Conservation (phyloP, 805 yeast genomes). For the Barnettozyma sucrosica region DNA sequence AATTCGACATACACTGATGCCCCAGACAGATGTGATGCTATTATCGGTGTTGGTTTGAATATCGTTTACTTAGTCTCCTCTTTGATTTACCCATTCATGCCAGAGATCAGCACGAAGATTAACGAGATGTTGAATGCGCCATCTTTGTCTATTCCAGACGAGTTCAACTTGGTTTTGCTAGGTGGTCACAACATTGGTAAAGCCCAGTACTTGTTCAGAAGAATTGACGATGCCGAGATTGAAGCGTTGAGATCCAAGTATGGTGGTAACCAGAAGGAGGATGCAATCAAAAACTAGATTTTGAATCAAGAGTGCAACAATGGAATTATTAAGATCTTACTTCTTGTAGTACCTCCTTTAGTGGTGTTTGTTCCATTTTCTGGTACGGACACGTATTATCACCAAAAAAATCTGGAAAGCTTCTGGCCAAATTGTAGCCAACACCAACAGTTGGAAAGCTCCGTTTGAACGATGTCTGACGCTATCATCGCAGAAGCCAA, state of each 20-base stretch:
- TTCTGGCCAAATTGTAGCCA: not conserved
- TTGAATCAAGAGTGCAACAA: not conserved
- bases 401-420: not conserved
- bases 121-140: conserved; percentile 81
- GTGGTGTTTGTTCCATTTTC: no score
- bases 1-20: conserved; percentile 70
- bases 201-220: conserved; percentile 84
- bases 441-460: not conserved
- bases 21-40: conserved; percentile 85
- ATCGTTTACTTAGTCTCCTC: conserved; percentile 82
- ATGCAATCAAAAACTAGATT: conserved; percentile 3
- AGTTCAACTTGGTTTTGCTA: conserved; percentile 59
- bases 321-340: not conserved
- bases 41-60: conserved; percentile 86
- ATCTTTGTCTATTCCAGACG: conserved; percentile 66
- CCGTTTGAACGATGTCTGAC: conserved; percentile 44
- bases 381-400: not conserved
- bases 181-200: conserved; percentile 86
- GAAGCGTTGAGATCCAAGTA: conserved; percentile 81
- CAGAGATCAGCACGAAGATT: conserved; percentile 69
- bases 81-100: conserved; percentile 83
- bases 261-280: conserved; percentile 63
- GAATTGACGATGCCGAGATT: conserved; percentile 86
- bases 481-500: conserved; percentile 40
- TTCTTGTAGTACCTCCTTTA: no score